Evolutionary conservation across 306 rosid species (phyloP), one percentile per base, ranked within the genome.

Genomic region (Prunus kanzakura): DNA sequence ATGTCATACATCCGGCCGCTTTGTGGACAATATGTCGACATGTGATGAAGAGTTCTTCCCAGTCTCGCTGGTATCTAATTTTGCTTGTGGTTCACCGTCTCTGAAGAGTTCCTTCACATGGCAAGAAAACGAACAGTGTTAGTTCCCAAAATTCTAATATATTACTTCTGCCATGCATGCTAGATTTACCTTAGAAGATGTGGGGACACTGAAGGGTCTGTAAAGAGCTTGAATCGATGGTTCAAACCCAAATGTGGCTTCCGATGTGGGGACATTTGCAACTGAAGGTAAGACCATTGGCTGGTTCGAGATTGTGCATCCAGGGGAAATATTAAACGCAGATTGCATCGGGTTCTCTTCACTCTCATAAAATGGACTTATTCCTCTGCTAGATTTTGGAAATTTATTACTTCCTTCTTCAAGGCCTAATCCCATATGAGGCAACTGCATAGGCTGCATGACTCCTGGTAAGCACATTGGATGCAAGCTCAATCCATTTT

Each of bases 401-500:
- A 74, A 74, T 75, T 83, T 81, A 65, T 83, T 77, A 64, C 71
- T 73, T 73, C 60, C 84, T 27, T 85, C 90, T 10, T 87, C 93
- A 58, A 80, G 84, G 75, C 74, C 79, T 71, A 88, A 73, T 58
- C 88, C 91, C 5, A 78, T 62, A 67, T 77, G 89, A 81, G 97
- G 82, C 79, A 87, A 52, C 72, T 80, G 75, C 81, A 77, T 69
- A 49, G 97, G 86, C 70, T 82, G 88, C 76, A 79, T 9, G 46
- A 77, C 90, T 79, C 88, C 97, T 8, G 93, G 89, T 73, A 92
- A 82, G 82, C 92, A 80, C 91, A 86, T 83, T 32, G 96, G 97
- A 76, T 92, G 98, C 88, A 89, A 80, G 85, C 93, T 91, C 85
- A 89, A 82, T 74, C 97, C 97, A 84, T 95, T 95, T 80, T 96